Evolutionary conservation across 1,284 basidiomycete species (phyloP).

Genomic region (Vanrija pseudolonga): DNA sequence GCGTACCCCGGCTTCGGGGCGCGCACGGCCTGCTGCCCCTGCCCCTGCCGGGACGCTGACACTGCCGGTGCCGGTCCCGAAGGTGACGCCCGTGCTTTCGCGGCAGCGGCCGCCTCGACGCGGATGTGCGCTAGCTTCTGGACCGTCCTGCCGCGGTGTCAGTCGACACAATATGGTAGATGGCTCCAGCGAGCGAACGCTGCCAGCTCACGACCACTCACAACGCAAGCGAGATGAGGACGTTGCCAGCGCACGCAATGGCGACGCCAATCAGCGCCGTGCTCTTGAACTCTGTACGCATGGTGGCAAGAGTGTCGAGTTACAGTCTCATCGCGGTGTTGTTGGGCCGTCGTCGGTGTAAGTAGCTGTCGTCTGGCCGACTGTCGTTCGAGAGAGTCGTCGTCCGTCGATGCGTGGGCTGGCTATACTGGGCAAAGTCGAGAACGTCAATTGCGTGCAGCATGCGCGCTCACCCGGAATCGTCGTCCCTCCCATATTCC

Average conservation of each 20-base stretch:
- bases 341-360: no score
- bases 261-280: constrained; percentile 72
- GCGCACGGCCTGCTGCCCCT: not conserved
- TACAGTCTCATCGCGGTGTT: no score
- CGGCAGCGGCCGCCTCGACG: constrained; percentile 50
- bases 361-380: no score
- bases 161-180: not conserved
- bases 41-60: no score
- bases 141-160: constrained; percentile 56
- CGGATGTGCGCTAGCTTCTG: constrained; percentile 87
- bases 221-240: constrained; percentile 83
- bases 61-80: no score
- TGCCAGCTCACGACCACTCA: constrained; percentile 15
- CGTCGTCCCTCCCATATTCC: no score
- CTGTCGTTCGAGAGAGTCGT: not conserved
- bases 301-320: not conserved
- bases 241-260: constrained; percentile 77
- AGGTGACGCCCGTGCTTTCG: constrained; percentile 9
- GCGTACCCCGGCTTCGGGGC: not conserved
- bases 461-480: no score
- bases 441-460: no score
- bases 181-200: not conserved
- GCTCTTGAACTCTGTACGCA: not conserved
- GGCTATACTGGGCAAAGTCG: no score
- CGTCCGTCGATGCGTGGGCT: not conserved